Base-by-base conservation (phyloP, 169 alveolate genomes). In the Theileria annulata region DNA sequence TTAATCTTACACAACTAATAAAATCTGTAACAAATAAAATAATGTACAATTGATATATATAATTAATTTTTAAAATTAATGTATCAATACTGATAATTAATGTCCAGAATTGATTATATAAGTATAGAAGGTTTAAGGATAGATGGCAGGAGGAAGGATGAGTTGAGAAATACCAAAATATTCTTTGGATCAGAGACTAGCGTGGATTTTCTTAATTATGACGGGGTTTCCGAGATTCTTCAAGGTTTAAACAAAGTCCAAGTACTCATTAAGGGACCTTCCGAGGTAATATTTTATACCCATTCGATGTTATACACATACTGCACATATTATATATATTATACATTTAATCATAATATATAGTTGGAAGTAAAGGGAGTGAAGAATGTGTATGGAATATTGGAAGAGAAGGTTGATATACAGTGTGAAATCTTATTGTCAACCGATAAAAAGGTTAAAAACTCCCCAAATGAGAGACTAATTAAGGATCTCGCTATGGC, bases 81-180 rank as follows among this genome's bases (percentile, higher is more conserved):
- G 56, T 21, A 13, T 21, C 9, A 30, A 47, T 25, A 10, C 8
- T 19, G 58, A 21, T 9, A 21, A 0, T n/a, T 67, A 33, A 84
- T 84, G 90, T 77, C 82, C 6, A 84, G 74, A 71, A 71, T 87
- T 66, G 92, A 90, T 76, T 90, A 87, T 49, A 17, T 90, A 17
- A 90, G 90, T 82, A 84, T 85, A 51, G 94, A 86, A 68, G 94
- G 94, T 25, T 70, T 85, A 60, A 28, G 94, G 60, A 28, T 90
- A 60, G 94, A 90, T 67, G 94, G 94, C 35, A 79, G 94, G 62
- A 75, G 89, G 68, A 58, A 42, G 49, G 51, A 74, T 23, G 94
- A 90, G 58, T 74, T 79, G 60, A 82, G 94, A 58, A 80, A 87
- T 31, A 80, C 85, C 42, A 85, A 83, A 73, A 71, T 90, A 35